These are phyloP conservation scores for Carex myosuroides DNA, from an alignment of 176 grass and related monocot genomes.

Conservation along the genomic window DNA sequence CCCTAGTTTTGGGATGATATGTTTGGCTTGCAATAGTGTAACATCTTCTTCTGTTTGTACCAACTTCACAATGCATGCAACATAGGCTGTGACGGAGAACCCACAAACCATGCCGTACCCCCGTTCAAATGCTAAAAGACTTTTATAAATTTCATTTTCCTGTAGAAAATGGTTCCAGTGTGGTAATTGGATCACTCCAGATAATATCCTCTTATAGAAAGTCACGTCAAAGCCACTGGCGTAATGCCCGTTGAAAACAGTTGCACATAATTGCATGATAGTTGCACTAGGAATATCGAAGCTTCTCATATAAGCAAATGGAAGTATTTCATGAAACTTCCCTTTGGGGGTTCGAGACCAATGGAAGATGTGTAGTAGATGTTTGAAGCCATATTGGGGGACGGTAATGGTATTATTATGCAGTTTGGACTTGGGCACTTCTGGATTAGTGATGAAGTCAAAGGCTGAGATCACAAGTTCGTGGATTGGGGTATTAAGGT, in stretches of 20 bases:
- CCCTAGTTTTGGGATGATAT: no score
- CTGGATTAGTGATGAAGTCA: no score
- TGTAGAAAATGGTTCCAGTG: background rate
- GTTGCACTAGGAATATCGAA: background rate
- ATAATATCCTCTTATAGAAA: background rate
- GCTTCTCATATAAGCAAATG: rapidly evolving
- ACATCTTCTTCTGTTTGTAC: no score
- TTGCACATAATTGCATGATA: background rate
- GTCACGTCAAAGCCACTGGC: background rate
- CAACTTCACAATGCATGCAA: background rate
- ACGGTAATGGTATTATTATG: no score
- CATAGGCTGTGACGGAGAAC: background rate
- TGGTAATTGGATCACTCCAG: background rate
- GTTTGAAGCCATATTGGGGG: no score
- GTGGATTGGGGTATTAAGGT: background rate
- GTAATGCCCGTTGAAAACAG: background rate
- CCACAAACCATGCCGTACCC: background rate
- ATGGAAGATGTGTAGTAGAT: no score
- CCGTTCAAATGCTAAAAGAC: background rate
- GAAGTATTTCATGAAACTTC: background rate
- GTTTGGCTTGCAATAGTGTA: no score
- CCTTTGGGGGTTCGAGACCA: background rate
- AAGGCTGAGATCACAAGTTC: background rate
- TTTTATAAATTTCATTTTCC: background rate
- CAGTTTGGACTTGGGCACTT: no score